Percentiles rank a stretch among this genome's conserved stretches.
Evolutionary conservation across 768 basidiomycete genomes (phyloP).

Genomic region (Boletus sp.): DNA sequence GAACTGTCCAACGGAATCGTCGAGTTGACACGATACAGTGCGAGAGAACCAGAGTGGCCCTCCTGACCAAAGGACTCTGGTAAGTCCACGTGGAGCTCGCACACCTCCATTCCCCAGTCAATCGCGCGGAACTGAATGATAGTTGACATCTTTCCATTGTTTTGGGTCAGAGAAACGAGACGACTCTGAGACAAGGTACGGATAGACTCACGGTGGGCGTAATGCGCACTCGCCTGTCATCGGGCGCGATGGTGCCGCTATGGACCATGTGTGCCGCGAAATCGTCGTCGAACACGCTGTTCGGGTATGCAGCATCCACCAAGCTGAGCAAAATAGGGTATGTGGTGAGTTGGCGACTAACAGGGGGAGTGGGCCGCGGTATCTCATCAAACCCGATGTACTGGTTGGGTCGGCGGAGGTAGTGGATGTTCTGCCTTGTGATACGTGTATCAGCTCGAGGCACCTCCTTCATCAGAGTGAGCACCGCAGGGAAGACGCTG

Average conservation of each 20-base stretch:
- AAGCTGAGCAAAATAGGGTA: conserved; percentile 9
- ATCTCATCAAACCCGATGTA: conserved; percentile 12
- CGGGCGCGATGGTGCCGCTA: conserved; percentile 7
- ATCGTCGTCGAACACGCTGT: conserved; percentile 6
- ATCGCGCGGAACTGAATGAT: conserved; percentile 15
- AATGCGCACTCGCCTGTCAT: conserved; percentile 4
- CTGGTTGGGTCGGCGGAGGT: conserved; percentile 6
- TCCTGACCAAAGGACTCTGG: conserved; percentile 1
- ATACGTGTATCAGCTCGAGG: background rate
- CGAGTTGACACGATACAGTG: conserved; percentile 5
- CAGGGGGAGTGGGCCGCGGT: background rate
- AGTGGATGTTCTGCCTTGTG: conserved; percentile 9
- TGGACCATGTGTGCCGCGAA: conserved; percentile 5
- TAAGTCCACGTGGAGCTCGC: conserved; percentile 10
- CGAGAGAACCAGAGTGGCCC: conserved; percentile 4
- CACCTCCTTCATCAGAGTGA: background rate
- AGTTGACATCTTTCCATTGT: conserved; percentile 5
- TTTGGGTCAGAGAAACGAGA: background rate
- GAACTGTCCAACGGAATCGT: conserved; percentile 7
- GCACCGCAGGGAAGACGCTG: background rate
- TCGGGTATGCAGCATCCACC: conserved; percentile 8
- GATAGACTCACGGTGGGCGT: conserved; percentile 4
- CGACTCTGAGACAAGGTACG: background rate
- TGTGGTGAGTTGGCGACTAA: background rate
- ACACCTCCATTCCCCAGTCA: conserved; percentile 15